Evolutionary conservation across 148 eudicot genomes (phyloP).

Genomic region (Salicornia ramosissima): DNA sequence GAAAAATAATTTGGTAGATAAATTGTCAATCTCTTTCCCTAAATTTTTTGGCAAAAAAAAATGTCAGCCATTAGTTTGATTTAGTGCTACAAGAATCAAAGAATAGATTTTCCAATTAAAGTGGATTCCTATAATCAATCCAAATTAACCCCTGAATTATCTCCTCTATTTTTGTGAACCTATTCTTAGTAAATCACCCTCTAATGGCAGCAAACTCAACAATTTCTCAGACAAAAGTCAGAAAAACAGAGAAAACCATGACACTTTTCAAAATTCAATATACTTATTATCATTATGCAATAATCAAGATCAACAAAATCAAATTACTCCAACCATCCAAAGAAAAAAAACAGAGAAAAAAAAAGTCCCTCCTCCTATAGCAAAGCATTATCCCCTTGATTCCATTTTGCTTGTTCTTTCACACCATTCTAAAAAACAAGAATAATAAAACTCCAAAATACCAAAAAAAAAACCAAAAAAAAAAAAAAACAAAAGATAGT

Average conservation of each 20-base stretch:
- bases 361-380: not conserved
- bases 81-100: slow-evolving; percentile 4
- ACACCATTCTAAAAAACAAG: not conserved
- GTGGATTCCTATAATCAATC: not conserved
- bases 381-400: no score
- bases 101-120: not conserved
- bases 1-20: not conserved
- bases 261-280: slow-evolving; percentile 16
- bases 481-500: not conserved
- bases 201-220: slow-evolving; percentile 22
- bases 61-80: not conserved
- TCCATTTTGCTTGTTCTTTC: no score
- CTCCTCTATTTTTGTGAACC: not conserved
- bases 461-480: not conserved
- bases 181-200: slow-evolving; percentile 25
- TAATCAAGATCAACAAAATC: slow-evolving; percentile 6
- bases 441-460: not conserved
- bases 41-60: slow-evolving; percentile 20
- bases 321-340: slow-evolving; percentile 13
- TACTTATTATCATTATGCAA: not conserved
- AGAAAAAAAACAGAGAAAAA: not conserved
- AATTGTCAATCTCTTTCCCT: not conserved
- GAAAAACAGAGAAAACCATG: slow-evolving; percentile 19
- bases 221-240: slow-evolving; percentile 13
- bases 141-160: slow-evolving; percentile 12